Base-by-base conservation (phyloP, 345 rosid genomes). In the Arabidopsis suecica region DNA sequence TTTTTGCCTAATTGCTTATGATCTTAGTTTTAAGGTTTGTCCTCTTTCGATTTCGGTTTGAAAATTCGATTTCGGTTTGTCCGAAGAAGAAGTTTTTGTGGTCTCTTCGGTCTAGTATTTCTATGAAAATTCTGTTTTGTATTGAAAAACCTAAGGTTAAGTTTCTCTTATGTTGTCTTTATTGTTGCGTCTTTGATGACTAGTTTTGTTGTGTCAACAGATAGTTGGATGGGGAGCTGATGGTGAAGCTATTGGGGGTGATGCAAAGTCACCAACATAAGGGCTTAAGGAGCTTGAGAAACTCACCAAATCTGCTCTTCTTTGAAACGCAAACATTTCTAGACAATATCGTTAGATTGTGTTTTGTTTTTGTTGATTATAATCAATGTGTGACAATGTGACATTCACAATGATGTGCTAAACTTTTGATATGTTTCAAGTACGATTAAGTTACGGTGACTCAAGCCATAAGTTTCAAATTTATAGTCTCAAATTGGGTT, bases 151-250 rank as follows among this genome's bases (percentile, higher is more conserved):
- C 22, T 20, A 20, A 20, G 22, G 22, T 20, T 20, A 20, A 20
- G 22, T 20, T 20, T 20, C 16, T 76, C 34, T 36, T 8, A n/a
- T 45, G 37, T 18, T 55, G 34, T n/a, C 65, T 58, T n/a, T 23
- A 0, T 38, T 5, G 5, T 72, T 58, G 38, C 56, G 13, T 10
- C 33, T 45, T 36, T 36, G 10, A 28, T 36, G 64, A 41, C 11
- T 53, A 20, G 13, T 42, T 60, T 40, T 64, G 25, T 56, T 54
- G 53, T 76, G 69, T 13, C 2, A 38, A 77, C 69, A 91, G 96
- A 59, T 88, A 2, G 91, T 82, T 4, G 89, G 82, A 65, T 89
- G 92, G 97, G 97, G 99, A 72, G 91, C 96, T 14, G 94, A 88
- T 88, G 84, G 96, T 89, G 81, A 90, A 81, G 80, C 37, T 87